Evolutionary conservation across 2,329 filamentous ascomycete species (phyloP), one percentile per base, ranked within the genome.

Genomic region (Fulvia fulva): DNA sequence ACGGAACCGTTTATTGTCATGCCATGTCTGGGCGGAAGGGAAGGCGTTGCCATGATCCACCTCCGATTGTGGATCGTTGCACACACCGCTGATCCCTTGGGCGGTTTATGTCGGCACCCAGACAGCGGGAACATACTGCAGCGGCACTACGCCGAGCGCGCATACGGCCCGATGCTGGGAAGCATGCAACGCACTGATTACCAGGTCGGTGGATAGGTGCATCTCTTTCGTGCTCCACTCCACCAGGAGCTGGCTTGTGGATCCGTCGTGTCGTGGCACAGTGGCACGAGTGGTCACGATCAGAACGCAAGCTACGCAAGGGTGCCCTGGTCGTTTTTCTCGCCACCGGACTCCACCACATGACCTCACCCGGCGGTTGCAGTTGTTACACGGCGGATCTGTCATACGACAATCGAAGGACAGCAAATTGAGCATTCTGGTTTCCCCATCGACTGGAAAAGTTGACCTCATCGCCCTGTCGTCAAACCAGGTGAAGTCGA

Each of bases 201-300:
- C 51, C 51, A 44, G 51, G 51, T 54, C 21, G 52, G 23, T 47
- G 41, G 41, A 28, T 46, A 54, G 52, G 21, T 54, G 52, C 52
- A 34, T 54, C 23, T 50, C n/a, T 26, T n/a, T 28, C 32, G n/a
- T 50, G 23, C n/a, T 28, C 25, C 25, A 26, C n/a, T 28, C 25
- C 25, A 26, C 44, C 25, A 26, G 25, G 8, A 22, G 7, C 25
- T 41, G 34, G 16, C 34, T 41, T 14, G 34, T 41, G 34, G 34
- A 41, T n/a, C 37, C 37, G 37, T n/a, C 16, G 9, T 19, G 37
- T 41, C 37, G 37, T 41, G 37, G 14, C 14, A 41, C 37, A 41
- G 37, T n/a, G n/a, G n/a, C n/a, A n/a, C n/a, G n/a, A n/a, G n/a
- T n/a, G n/a, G 37, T 41, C 19, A 41, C 14, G 37, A 41, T 41